These are phyloP conservation scores for Artemisia argyi DNA, from an alignment of 129 eudicot genomes.

Conservation along the genomic window DNA sequence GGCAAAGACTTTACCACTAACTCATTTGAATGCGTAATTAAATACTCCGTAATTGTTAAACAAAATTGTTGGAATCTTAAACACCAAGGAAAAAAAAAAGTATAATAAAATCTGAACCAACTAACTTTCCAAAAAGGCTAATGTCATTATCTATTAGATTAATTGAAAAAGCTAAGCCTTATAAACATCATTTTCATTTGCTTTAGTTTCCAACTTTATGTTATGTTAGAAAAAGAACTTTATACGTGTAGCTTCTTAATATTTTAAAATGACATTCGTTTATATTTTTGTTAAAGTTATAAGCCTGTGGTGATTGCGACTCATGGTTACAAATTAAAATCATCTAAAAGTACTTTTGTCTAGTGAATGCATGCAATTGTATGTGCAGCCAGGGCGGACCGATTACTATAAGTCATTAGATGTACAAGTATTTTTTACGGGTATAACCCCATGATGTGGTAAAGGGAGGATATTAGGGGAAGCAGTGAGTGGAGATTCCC, in stretches of 20 bases:
- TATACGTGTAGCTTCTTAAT: not conserved
- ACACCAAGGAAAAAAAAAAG: conserved; percentile 29
- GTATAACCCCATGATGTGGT: too few relatives aligned
- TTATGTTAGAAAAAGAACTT: not conserved
- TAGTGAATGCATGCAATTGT: not conserved
- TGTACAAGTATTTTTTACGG: too few relatives aligned
- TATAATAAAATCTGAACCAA: conserved; percentile 13
- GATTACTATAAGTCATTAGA: too few relatives aligned
- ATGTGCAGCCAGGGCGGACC: too few relatives aligned
- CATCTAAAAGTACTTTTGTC: not conserved
- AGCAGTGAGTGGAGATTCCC: too few relatives aligned
- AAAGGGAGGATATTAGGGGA: too few relatives aligned
- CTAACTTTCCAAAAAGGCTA: conserved; percentile 14
- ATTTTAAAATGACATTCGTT: not conserved
- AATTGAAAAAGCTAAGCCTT: conserved; percentile 10
- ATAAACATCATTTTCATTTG: conserved; percentile 9
- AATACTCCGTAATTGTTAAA: not conserved
- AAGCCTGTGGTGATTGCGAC: not conserved
- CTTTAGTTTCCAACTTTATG: not conserved
- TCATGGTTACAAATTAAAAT: not conserved
- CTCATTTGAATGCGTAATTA: not conserved
- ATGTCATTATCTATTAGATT: conserved; percentile 4
- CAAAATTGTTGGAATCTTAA: conserved; percentile 28
- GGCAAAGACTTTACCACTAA: too few relatives aligned
- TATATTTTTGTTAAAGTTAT: not conserved